Base-by-base conservation (phyloP, 2,329 filamentous ascomycete genomes). In the Monilinia fructigena region DNA sequence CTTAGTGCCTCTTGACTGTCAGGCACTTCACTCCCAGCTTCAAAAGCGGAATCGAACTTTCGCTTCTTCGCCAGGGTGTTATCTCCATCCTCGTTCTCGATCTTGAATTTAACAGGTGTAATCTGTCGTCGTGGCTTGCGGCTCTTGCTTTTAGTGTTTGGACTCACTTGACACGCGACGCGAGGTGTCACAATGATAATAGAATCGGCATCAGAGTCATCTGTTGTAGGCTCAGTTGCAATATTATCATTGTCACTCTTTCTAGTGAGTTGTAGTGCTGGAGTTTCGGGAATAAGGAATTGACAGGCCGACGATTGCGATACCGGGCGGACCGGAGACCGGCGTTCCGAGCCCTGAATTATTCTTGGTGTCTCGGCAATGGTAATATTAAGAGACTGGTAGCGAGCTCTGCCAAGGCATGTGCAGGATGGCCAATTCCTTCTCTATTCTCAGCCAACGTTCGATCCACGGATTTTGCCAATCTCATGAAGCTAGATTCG, bases 251-350 rank as follows among this genome's bases (percentile, higher is more conserved):
- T 40, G 18, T 4, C 7, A 59, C 11, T 5, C 2, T 40, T 55
- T 6, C 52, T 35, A 28, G 8, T 10, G 16, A 14, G 20, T 31
- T 55, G 67, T 52, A 56, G 65, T 11, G 61, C 71, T 45, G 73
- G 73, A 14, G 73, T 75, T 58, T 75, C 73, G 16, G 73, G 74
- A 38, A 74, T 71, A 16, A 72, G 38, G 1, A 71, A 74, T 35
- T 65, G 68, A n/a, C 68, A 35, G 7, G 68, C 69, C n/a, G 71
- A 72, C 18, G 68, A 65, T 47, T 65, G 45, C 8, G 45, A 38
- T 16, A 52, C 23, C 3, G 59, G n/a, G 20, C 35, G 45, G n/a
- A 40, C n/a, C 28, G 35, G 11, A 23, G 59, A 62, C 11, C 20
- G 16, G 16, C 26, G 18, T 42, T 42, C 14, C 12, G 23, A 20